Conservation (phyloP, 1,139 yeast species). For the Saccharomyces hybrid region DNA sequence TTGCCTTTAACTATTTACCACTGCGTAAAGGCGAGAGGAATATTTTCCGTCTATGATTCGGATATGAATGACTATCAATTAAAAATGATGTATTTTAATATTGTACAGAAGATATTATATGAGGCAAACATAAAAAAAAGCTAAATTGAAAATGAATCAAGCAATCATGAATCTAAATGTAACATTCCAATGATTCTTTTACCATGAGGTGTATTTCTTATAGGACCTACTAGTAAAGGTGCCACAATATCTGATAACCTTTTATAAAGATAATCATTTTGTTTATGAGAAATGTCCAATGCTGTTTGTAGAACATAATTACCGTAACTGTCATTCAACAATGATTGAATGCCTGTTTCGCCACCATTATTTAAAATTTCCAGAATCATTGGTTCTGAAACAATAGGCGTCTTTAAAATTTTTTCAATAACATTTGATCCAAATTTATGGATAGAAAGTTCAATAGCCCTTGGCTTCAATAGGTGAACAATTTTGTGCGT, state of each 20-base stretch:
- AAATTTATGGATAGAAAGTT: constrained; percentile 79
- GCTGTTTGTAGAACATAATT: constrained; percentile 88
- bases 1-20: not conserved
- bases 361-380: constrained; percentile 43
- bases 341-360: constrained; percentile 40
- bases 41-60: too few species aligned
- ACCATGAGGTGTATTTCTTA: constrained; percentile 88
- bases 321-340: constrained; percentile 59
- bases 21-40: not conserved
- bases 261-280: constrained; percentile 36
- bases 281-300: constrained; percentile 58
- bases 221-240: constrained; percentile 48
- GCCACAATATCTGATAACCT: constrained; percentile 49
- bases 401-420: constrained; percentile 55
- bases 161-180: constrained; percentile 13
- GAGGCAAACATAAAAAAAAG: not conserved
- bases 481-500: constrained; percentile 30
- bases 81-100: constrained; percentile 2
- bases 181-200: constrained; percentile 56
- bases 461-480: constrained; percentile 31
- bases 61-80: not conserved
- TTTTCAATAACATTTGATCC: constrained; percentile 95
- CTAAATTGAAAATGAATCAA: not conserved
- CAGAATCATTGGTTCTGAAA: constrained; percentile 36
- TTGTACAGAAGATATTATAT: constrained; percentile 2